A percentile compares a stretch with the other conserved stretches of the same genome.
Conservation (phyloP, 208 protist species). For the Strigomonas culicis region DNA sequence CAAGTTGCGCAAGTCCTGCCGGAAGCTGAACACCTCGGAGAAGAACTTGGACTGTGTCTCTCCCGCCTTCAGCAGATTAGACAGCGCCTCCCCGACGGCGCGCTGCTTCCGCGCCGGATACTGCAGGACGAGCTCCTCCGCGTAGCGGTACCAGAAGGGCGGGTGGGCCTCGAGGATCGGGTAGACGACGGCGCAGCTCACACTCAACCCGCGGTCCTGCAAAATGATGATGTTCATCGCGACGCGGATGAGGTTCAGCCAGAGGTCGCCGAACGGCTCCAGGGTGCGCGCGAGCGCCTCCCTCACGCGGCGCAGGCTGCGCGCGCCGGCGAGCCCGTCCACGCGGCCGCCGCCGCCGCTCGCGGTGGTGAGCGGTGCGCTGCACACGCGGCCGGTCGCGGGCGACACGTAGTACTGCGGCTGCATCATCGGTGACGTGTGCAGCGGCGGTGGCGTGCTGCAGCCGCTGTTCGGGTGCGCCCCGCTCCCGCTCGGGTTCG, state of each 20-base stretch:
- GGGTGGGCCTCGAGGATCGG: slow-evolving; percentile 83
- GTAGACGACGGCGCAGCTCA: slow-evolving; percentile 68
- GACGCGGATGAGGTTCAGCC: slow-evolving; percentile 59
- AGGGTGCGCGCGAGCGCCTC: slow-evolving; percentile 50
- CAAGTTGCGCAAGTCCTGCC: slow-evolving; percentile 56
- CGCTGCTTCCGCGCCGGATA: slow-evolving; percentile 65
- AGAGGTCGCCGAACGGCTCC: slow-evolving; percentile 64
- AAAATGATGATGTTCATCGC: slow-evolving; percentile 84
- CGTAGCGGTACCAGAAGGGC: slow-evolving; percentile 76
- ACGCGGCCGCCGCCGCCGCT: slow-evolving; percentile 14
- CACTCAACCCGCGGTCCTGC: slow-evolving; percentile 70
- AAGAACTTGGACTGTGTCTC: slow-evolving; percentile 77
- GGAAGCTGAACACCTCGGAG: slow-evolving; percentile 76
- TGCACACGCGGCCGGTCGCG: slow-evolving; percentile 24
- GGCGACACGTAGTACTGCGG: slow-evolving; percentile 39
- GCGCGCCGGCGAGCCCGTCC: slow-evolving; percentile 10
- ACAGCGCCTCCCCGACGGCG: slow-evolving; percentile 63
- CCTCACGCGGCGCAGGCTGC: slow-evolving; percentile 29
- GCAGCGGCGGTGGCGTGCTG: slow-evolving; percentile 16
- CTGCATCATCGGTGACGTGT: slow-evolving; percentile 47
- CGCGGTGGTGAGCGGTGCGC: slow-evolving; percentile 29
- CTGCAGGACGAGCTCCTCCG: slow-evolving; percentile 58
- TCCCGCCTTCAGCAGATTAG: slow-evolving; percentile 46
- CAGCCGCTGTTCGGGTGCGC: neutral
- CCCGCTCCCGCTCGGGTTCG: slow-evolving; percentile 5